Base-by-base conservation (phyloP, 169 alveolate species). In the Eimeria mitis region DNA sequence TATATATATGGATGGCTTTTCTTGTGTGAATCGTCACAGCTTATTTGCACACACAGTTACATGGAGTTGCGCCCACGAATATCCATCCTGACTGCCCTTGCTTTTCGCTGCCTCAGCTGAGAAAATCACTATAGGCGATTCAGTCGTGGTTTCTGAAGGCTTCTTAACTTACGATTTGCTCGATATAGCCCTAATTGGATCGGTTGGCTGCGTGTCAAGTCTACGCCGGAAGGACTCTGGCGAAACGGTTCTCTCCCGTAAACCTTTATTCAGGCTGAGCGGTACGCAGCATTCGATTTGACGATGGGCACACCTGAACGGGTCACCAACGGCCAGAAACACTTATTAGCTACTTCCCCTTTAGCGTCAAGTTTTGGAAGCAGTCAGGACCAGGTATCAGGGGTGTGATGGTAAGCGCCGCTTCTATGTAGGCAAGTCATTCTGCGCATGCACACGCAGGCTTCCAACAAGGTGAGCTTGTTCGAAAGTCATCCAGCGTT, bases 391-490 rank as follows among this genome's bases (percentile, higher is more conserved):
- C 54, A 37, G 13, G 34, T 21, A 40, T 5, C 28, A 63, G 19
- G 3, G 31, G 19, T 40, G 54, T 4, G n/a, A n/a, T n/a, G n/a
- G n/a, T 40, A 6, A 40, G 52, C 52, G 47, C 2, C 1, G 49
- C 49, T 37, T 70, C 79, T 34, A 42, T 16, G 56, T 16, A 37
- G 34, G 34, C 13, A 40, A 40, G 19, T 40, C 31, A 73, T 73
- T 49, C 31, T 79, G 70, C 31, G 70, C 25, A 9, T 79, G 89
- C 2, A 84, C 7, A 4, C 65, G 31, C 79, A 87, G 92, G 92
- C 19, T 87, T 87, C 81, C 81, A 87, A 21, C 40, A 21, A 54
- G 92, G 92, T 19, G 92, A 87, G 54, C 92, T 87, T 63, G 92
- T 87, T 42, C 78, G 92, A n/a, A 87, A 87, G 73, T 40, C 92